Percentiles rank a stretch among this genome's conserved stretches.
phyloP scores from a whole-genome alignment of 352 stramenopile genomes.

The Phytophthora multivora region DNA sequence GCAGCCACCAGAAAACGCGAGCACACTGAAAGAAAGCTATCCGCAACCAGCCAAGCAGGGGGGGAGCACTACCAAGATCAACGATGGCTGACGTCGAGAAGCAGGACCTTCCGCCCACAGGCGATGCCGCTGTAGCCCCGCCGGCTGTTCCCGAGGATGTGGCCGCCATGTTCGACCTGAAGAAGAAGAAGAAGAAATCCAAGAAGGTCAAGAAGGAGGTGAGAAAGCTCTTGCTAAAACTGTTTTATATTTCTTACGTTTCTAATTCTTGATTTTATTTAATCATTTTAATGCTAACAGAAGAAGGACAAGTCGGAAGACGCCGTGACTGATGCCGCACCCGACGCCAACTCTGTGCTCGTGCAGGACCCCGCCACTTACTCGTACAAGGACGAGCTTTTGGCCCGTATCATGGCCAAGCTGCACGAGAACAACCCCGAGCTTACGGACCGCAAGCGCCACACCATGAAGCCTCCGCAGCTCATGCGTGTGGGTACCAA shows the following conservation, averaged over 20 bases:
- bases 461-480: constrained; percentile 91
- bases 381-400: constrained; percentile 94
- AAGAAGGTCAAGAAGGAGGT: constrained; percentile 92
- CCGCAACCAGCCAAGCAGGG: constrained; percentile 32
- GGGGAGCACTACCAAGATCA: constrained; percentile 19
- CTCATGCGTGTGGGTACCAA: constrained; percentile 94
- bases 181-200: constrained; percentile 93
- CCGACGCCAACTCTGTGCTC: constrained; percentile 57
- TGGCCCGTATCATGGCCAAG: constrained; percentile 94
- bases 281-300: constrained; percentile 24
- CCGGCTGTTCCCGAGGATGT: constrained; percentile 83
- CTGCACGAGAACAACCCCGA: constrained; percentile 97
- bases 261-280: neutral
- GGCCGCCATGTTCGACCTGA: constrained; percentile 89
- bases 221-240: neutral
- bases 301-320: constrained; percentile 63
- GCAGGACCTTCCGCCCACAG: constrained; percentile 39
- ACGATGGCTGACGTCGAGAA: constrained; percentile 70
- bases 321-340: constrained; percentile 33
- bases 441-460: constrained; percentile 95
- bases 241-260: constrained; percentile 20
- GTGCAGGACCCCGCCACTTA: constrained; percentile 93
- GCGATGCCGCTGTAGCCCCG: constrained; percentile 44
- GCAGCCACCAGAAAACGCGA: constrained; percentile 54
- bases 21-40: constrained; percentile 29